Evolutionary conservation across 495 filamentous ascomycete genomes (phyloP), one percentile per base, ranked within the genome.

Genomic region (Penicilliopsis zonata): DNA sequence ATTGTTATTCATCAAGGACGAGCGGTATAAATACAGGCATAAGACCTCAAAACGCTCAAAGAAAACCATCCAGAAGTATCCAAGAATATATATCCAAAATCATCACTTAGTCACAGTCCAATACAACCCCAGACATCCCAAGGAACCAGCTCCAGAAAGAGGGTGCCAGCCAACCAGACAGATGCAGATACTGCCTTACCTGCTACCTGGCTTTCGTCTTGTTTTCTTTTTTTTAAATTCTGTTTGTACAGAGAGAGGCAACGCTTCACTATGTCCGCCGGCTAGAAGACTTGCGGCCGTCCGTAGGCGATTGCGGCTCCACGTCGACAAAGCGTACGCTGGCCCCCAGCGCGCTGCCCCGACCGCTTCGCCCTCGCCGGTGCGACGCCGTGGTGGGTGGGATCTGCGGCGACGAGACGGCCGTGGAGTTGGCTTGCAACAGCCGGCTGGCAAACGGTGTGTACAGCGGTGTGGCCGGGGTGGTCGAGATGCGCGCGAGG

Each of bases 401-500:
- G n/a, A 48, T 53, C n/a, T 15, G 24, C 7, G 58, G 55, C 2
- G 49, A 33, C 9, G 38, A 44, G 35, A 38, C 44, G n/a, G 39
- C 31, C 21, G 48, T 36, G 8, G 41, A 38, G 3, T 44, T 52
- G n/a, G 55, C 58, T 8, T 58, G 59, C 16, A 64, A 47, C 4
- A 63, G 47, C 23, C 62, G 53, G 35, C 53, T 58, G 25, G 62
- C 62, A 31, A 66, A 66, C 10, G 63, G 63, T 24, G 58, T 70
- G 28, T 56, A 59, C 9, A 60, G 34, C 13, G 52, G 58, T 17
- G 61, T 68, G 18, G 59, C 57, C 14, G 68, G 68, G 16, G 69
- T 72, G n/a, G 65, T 69, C 4, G 67, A 68, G 20, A 60, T 44
- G 41, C 62, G 60, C 9, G 64, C 64, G 23, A 74, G 43, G 13